Base-by-base conservation (phyloP, 2,329 filamentous ascomycete genomes). In the Neodidymelliopsis sp. region DNA sequence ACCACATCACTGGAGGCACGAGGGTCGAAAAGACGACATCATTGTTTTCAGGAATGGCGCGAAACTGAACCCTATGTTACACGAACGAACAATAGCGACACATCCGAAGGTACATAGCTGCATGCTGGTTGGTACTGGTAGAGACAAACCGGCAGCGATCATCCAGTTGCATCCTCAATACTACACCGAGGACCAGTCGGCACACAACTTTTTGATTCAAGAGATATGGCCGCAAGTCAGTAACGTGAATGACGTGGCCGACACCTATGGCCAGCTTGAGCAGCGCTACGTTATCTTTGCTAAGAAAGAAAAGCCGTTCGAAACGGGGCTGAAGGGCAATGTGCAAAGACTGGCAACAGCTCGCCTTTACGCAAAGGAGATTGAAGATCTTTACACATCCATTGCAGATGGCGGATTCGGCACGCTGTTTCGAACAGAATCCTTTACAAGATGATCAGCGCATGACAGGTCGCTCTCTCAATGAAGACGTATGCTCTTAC, bases 251-350 rank as follows among this genome's bases (percentile, higher is more conserved):
- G 60, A 63, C 1, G 47, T 65, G 1, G 71, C 73, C 8, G 71
- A 74, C 2, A 72, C 72, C 6, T 75, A 77, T 49, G 73, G 70
- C 2, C 75, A 76, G 34, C 60, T 83, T 1, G 69, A 72, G 41
- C 73, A 72, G 47, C 71, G 73, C 16, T 76, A 72, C 36, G 71
- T 81, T 23, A 67, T 74, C 0, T 70, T 82, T 42, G 66, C 77
- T 0, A 74, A 72, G 9, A 67, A 66, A 10, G 64, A 69, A 6
- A 79, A 79, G 56, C 75, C 78, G 0, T 79, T 81, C 39, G 59
- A 71, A 1, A 71, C 67, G 12, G 76, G 78, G 0, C 72, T 75
- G n/a, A 80, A 82, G 52, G 75, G 75, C 0, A 77, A 70, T 0
- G 71, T 79, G 4, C 75, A 77, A 57, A 70, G 78, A 6, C 67